A percentile compares a stretch with the other conserved stretches of the same genome.
phyloP scores from a whole-genome alignment of 2,329 filamentous ascomycete genomes.

The Cladophialophora immunda region DNA sequence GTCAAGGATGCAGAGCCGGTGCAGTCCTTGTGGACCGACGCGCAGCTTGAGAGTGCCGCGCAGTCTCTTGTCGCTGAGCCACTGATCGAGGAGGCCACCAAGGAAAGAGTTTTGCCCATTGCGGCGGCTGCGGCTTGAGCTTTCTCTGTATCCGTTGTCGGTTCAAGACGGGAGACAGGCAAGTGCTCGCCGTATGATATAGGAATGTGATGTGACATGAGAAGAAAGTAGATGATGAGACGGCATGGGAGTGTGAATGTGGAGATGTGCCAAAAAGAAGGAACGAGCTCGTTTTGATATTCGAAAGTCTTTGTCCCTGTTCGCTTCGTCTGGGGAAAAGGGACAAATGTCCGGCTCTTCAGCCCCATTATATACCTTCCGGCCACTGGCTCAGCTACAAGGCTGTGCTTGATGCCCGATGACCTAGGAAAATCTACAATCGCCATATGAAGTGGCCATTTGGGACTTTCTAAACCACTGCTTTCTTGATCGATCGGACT shows the following conservation, averaged over 20 bases:
- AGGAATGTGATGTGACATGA: background rate
- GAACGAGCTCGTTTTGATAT: slow-evolving; percentile 8
- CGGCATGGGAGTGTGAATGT: background rate
- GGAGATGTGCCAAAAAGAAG: background rate
- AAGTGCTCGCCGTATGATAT: slow-evolving; percentile 32
- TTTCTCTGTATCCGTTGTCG: slow-evolving; percentile 13
- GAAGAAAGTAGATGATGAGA: background rate
- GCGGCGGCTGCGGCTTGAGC: slow-evolving; percentile 40
- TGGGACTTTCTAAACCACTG: slow-evolving; percentile 8
- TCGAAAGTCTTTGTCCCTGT: slow-evolving; percentile 21
- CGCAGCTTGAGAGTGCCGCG: slow-evolving; percentile 67
- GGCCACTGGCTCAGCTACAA: background rate
- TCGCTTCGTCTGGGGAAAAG: background rate
- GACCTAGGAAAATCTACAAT: slow-evolving; percentile 24
- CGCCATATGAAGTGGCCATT: slow-evolving; percentile 29
- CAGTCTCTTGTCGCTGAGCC: slow-evolving; percentile 25
- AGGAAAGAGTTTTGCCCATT: slow-evolving; percentile 31
- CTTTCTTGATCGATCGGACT: background rate
- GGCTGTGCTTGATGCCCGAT: background rate
- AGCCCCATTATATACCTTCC: slow-evolving; percentile 25
- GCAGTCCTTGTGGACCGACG: slow-evolving; percentile 88
- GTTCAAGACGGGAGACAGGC: background rate
- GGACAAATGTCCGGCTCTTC: slow-evolving; percentile 38
- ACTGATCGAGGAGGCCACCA: slow-evolving; percentile 27
- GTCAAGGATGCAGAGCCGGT: slow-evolving; percentile 69